These are phyloP conservation scores for Chiua virens DNA, from an alignment of 768 basidiomycete genomes.

Conservation along the genomic window DNA sequence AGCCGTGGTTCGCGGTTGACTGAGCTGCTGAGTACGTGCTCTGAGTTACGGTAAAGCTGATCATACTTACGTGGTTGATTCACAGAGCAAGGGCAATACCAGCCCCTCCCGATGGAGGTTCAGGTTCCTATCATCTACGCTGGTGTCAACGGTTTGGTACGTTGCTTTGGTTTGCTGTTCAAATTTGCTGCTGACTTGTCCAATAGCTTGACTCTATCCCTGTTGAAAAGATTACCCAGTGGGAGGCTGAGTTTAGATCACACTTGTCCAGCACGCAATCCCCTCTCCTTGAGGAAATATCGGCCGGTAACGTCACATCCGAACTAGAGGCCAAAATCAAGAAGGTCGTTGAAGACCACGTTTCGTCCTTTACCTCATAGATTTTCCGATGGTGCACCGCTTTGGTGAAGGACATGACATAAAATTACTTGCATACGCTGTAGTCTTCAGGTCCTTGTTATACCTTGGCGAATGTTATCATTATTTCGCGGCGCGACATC, in stretches of 20 bases:
- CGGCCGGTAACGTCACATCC: conserved; percentile 78
- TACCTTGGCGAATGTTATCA: conserved; percentile 30
- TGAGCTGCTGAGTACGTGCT: conserved; percentile 78
- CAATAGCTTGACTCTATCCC: conserved; percentile 88
- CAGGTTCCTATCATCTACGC: conserved; percentile 99
- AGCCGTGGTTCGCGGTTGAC: conserved; percentile 98
- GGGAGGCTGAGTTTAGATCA: conserved; percentile 91
- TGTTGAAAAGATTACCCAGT: conserved; percentile 90
- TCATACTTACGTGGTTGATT: conserved; percentile 12
- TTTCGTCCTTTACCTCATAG: conserved; percentile 73
- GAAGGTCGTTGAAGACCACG: conserved; percentile 90
- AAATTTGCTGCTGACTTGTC: not conserved
- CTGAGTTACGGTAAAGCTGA: not conserved
- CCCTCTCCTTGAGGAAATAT: conserved; percentile 80
- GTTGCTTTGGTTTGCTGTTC: conserved; percentile 28
- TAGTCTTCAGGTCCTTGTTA: conserved; percentile 19
- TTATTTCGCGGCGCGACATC: conserved; percentile 26
- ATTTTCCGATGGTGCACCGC: conserved; percentile 12
- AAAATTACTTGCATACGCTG: conserved; percentile 19
- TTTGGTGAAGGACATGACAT: conserved; percentile 17
- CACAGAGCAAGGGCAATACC: conserved; percentile 97
- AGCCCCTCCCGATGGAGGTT: conserved; percentile 90
- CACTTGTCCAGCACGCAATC: conserved; percentile 76
- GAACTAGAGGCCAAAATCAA: conserved; percentile 94
- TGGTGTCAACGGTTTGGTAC: conserved; percentile 96